Evolutionary conservation across 2,329 filamentous ascomycete genomes (phyloP), one percentile per base, ranked within the genome.

Genomic region (Penicillium sclerotiorum): DNA sequence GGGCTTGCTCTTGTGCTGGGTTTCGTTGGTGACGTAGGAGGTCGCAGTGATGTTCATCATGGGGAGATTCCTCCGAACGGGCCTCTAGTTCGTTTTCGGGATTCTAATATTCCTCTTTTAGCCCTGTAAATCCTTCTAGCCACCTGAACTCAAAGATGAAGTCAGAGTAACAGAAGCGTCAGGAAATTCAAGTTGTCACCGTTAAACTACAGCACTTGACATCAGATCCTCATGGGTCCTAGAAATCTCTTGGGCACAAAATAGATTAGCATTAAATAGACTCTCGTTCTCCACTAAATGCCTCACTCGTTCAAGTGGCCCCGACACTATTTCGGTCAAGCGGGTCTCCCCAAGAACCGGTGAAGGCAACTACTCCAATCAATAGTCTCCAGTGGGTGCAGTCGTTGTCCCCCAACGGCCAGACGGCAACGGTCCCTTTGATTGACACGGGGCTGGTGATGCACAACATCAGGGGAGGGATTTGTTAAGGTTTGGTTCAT

Each of bases 401-500:
- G 20, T 28, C 20, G 28, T 47, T 38, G n/a, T 37, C 49, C 42
- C 44, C 54, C 41, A 61, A 61, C 58, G 58, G 58, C 46, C 52
- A 53, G 15, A 57, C 55, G 52, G 49, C 50, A 53, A 47, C 48
- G 49, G 47, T 25, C 41, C 53, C 52, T 37, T 48, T 48, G 45
- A 47, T 38, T 47, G 44, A 45, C 49, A 57, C 45, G 47, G 54
- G 50, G 47, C 32, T 45, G 49, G 45, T 54, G 48, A 54, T 53
- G 50, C 58, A 60, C 49, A 60, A 57, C 58, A 61, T 60, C 45
- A 33, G 28, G 22, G 37, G 37, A 22, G 20, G 30, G 35, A 25
- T 39, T 33, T 30, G 37, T 54, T 50, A 47, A 50, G 28, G 30
- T 47, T 50, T 52, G n/a, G n/a, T n/a, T n/a, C n/a, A n/a, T n/a